Conservation (phyloP, 139 green algal genomes). For the Trebouxia sp. region DNA sequence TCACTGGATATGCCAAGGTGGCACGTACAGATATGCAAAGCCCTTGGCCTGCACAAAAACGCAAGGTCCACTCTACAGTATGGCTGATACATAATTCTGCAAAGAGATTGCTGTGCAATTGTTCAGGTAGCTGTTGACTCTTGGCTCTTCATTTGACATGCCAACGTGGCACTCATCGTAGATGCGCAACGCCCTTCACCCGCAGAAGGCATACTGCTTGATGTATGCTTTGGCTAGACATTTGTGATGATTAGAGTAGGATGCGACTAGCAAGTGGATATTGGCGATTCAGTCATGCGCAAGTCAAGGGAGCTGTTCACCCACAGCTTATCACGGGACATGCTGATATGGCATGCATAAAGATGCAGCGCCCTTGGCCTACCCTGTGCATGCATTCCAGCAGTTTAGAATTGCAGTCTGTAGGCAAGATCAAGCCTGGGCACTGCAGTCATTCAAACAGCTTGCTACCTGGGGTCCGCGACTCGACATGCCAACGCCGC, state of each 20-base stretch:
- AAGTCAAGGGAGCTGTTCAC: conserved; percentile 97
- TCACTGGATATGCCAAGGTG: conserved; percentile 94
- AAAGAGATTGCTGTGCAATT: conserved; percentile 89
- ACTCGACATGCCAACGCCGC: conserved; percentile 98
- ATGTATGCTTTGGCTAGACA: no score
- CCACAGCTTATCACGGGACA: conserved; percentile 64
- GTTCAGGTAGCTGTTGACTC: conserved; percentile 93
- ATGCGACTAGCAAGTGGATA: no score
- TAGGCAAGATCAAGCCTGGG: no score
- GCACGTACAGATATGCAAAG: conserved; percentile 97
- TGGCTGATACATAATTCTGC: no score
- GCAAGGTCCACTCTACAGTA: no score
- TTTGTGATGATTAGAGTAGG: no score
- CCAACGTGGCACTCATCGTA: conserved; percentile 99
- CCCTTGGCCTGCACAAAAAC: conserved; percentile 72
- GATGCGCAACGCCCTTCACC: conserved; percentile 87
- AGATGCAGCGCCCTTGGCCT: conserved; percentile 87
- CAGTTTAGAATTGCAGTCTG: no score
- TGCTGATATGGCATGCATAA: no score
- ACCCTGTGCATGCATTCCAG: no score
- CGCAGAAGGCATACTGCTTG: no score
- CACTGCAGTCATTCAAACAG: no score
- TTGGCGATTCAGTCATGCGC: conserved; percentile 84
- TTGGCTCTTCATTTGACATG: conserved; percentile 66
- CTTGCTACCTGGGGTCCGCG: no score